These are phyloP conservation scores for Cantharellus anzutake DNA, from an alignment of 768 basidiomycete species.

Conservation along the genomic window DNA sequence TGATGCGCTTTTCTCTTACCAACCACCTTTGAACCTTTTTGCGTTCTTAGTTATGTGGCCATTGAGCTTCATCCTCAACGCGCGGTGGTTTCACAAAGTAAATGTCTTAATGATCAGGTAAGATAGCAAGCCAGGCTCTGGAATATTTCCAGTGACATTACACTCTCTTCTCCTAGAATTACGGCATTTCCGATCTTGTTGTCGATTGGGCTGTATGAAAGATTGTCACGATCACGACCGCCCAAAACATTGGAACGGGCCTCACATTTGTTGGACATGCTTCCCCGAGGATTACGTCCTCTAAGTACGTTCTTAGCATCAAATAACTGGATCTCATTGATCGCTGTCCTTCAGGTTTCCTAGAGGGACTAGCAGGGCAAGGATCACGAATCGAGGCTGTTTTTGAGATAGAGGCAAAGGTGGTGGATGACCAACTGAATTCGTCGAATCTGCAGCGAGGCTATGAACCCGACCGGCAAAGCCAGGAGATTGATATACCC, in stretches of 20 bases:
- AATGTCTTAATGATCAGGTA: background rate
- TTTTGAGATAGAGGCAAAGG: slow-evolving; percentile 60
- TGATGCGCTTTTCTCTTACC: slow-evolving; percentile 84
- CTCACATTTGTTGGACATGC: slow-evolving; percentile 40
- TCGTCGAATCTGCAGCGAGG: background rate
- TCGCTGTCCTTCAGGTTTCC: slow-evolving; percentile 33
- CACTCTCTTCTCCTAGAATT: slow-evolving; percentile 22
- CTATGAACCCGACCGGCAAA: background rate
- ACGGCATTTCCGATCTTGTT: slow-evolving; percentile 78
- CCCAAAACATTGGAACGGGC: slow-evolving; percentile 57
- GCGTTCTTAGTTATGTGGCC: slow-evolving; percentile 81
- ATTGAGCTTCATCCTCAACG: slow-evolving; percentile 62
- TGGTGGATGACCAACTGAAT: slow-evolving; percentile 12
- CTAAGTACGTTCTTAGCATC: slow-evolving; percentile 32
- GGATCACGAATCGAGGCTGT: slow-evolving; percentile 63
- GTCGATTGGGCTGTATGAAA: slow-evolving; percentile 68
- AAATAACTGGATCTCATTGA: background rate
- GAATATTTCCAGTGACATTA: slow-evolving; percentile 10
- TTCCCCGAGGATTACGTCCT: slow-evolving; percentile 59
- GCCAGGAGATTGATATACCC: background rate
- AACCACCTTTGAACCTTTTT: slow-evolving; percentile 78
- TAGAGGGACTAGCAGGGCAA: slow-evolving; percentile 60
- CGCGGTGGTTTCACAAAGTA: slow-evolving; percentile 97
- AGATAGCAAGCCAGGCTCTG: background rate
- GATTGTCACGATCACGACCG: slow-evolving; percentile 48